Percentiles rank a stretch among this genome's conserved stretches.
Conservation (phyloP, 352 stramenopile species). For the Phytophthora cactorum region DNA sequence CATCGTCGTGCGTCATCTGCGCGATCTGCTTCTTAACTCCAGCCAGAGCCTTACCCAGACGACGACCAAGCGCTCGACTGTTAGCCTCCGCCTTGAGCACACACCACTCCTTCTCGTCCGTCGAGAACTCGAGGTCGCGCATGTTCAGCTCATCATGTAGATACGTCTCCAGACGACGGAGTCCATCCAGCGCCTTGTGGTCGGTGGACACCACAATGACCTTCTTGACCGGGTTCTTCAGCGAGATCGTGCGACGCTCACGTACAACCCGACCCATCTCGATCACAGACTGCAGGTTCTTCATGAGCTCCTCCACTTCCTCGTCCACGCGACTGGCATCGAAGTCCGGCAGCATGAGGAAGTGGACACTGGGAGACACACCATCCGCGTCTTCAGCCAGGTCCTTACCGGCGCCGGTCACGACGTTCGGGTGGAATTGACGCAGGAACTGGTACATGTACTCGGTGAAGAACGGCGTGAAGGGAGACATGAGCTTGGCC, state of each 20-base stretch:
- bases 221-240: conserved; percentile 97
- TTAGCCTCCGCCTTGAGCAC: conserved; percentile 95
- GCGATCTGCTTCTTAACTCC: conserved; percentile 88
- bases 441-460: conserved; percentile 99
- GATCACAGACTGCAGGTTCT: conserved; percentile 96
- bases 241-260: conserved; percentile 96
- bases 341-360: conserved; percentile 94
- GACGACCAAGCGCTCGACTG: conserved; percentile 94
- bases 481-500: conserved; percentile 97
- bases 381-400: conserved; percentile 90
- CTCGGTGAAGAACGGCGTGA: conserved; percentile 99
- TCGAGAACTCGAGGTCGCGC: conserved; percentile 91
- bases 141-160: conserved; percentile 98
- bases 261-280: conserved; percentile 96
- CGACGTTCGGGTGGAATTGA: conserved; percentile 93
- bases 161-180: conserved; percentile 92
- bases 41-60: conserved; percentile 97
- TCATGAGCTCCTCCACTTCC: conserved; percentile 94
- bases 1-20: conserved; percentile 73
- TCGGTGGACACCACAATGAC: conserved; percentile 96
- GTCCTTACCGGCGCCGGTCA: conserved; percentile 75
- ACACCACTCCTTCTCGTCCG: conserved; percentile 92
- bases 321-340: conserved; percentile 94
- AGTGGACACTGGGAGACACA: conserved; percentile 96
- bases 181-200: conserved; percentile 70